Base-by-base conservation (phyloP, 176 grass and related monocot genomes). In the Rhynchospora breviuscula region DNA sequence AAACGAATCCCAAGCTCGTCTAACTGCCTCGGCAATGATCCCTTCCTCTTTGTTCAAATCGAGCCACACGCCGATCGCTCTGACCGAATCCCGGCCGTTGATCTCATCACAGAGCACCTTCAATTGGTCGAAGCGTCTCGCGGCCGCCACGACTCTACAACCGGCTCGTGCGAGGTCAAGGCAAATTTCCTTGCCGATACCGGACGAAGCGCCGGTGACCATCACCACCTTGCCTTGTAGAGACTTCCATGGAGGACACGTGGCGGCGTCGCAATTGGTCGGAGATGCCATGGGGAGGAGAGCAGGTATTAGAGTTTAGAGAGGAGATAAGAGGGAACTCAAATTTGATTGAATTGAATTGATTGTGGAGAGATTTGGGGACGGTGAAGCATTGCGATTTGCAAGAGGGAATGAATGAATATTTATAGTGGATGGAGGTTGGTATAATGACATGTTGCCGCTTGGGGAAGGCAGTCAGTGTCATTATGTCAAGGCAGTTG, bases 191-290 rank as follows among this genome's bases (percentile, higher is more conserved):
- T 79, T 69, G 48, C 89, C 89, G 2, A 90, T 87, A 45, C 89
- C 89, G 0, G 89, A 87, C 15, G 89, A 90, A 46, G 85, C 89
- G 35, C 89, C 89, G 0, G 89, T 90, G 26, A 90, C 89, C 89
- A 90, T 87, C 75, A 90, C 89, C 31, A 90, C 85, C 85, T 85
- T 90, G 19, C 85, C 89, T 63, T 85, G 51, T 18, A 87, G 19
- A 15, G 68, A 65, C n/a, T 31, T 67, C 88, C 84, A 89, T 7
- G 83, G 84, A 0, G 82, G 15, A 13, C 64, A 67, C 40, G 8
- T 72, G 7, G 81, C 0, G 6, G 29, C 1, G 18, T 73, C n/a
- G 21, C 8, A 8, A 8, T 49, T 49, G 31, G 25, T 29, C 47
- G 43, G 11, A 53, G 45, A 82, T 82, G 80, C 60, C 80, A 82